These are phyloP conservation scores for Oryza punctata DNA, from an alignment of 176 grass and related monocot genomes.

Conservation along the genomic window DNA sequence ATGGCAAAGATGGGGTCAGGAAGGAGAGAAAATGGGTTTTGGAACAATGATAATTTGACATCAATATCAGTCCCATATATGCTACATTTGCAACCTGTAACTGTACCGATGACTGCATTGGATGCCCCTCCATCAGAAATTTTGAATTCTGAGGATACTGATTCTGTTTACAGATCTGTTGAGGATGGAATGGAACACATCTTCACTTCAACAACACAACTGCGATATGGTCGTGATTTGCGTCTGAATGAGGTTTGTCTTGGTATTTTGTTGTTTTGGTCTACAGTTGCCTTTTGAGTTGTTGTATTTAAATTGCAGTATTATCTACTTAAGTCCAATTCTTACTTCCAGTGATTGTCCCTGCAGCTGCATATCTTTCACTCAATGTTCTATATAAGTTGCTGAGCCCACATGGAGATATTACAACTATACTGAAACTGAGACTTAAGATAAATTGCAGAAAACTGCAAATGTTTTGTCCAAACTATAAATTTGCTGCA, in stretches of 20 bases:
- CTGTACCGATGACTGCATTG: constrained; percentile 61
- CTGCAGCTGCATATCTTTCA: background rate
- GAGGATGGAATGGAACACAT: constrained; percentile 99
- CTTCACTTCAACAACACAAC: constrained; percentile 85
- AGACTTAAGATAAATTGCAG: no score
- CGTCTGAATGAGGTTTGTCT: constrained; percentile 88
- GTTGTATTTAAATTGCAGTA: constrained; percentile 12
- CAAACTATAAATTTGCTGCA: background rate
- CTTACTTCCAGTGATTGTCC: background rate
- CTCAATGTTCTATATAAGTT: background rate
- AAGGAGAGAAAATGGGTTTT: constrained; percentile 60
- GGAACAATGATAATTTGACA: constrained; percentile 63
- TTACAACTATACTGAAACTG: background rate
- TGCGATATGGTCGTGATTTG: constrained; percentile 87
- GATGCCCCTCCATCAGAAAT: constrained; percentile 61
- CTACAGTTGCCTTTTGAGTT: constrained; percentile 20
- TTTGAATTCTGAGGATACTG: constrained; percentile 76
- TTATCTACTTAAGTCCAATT: constrained; percentile 13
- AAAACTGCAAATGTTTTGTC: background rate
- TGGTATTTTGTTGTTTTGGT: constrained; percentile 36
- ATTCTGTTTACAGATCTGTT: constrained; percentile 67
- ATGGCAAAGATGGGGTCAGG: constrained; percentile 55
- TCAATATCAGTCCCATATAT: constrained; percentile 94
- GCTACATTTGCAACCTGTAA: constrained; percentile 93
- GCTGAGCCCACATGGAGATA: background rate